Percentiles rank a stretch among this genome's conserved stretches.
Evolutionary conservation across 768 basidiomycete genomes (phyloP).

Genomic region (Lentinula lateritia): DNA sequence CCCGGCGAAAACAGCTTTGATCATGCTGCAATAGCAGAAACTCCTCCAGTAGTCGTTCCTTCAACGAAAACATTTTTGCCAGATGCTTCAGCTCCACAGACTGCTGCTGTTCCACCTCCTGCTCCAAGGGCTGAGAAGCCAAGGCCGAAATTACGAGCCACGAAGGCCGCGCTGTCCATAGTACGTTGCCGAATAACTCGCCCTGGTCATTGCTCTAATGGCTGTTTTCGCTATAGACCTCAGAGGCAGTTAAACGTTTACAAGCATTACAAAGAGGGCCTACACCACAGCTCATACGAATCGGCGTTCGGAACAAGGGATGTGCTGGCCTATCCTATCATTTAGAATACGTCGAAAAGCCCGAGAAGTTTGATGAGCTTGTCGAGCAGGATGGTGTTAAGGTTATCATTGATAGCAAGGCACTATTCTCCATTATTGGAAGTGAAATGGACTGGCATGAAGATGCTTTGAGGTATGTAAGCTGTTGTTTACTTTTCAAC

Average conservation of each 20-base stretch:
- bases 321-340: conserved; percentile 88
- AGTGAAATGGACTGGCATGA: conserved; percentile 99
- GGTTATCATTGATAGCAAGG: conserved; percentile 94
- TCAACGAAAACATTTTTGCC: conserved; percentile 39
- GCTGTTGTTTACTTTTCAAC: conserved; percentile 3
- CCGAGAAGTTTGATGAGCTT: conserved; percentile 91
- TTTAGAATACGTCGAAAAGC: conserved; percentile 89
- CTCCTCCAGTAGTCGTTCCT: conserved; percentile 50
- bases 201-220: neutral
- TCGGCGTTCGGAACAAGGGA: conserved; percentile 95
- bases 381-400: conserved; percentile 93
- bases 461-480: conserved; percentile 74
- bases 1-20: conserved; percentile 23
- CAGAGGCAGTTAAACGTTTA: conserved; percentile 69
- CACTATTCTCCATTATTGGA: conserved; percentile 95
- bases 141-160: conserved; percentile 59
- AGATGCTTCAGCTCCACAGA: conserved; percentile 66
- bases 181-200: conserved; percentile 34
- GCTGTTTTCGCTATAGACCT: conserved; percentile 48
- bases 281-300: conserved; percentile 86
- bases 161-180: conserved; percentile 74
- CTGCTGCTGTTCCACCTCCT: conserved; percentile 67
- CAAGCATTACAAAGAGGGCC: conserved; percentile 72
- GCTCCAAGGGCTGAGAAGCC: conserved; percentile 54
- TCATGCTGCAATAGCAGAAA: conserved; percentile 25